These are phyloP conservation scores for Serendipita sp. DNA, from an alignment of 768 basidiomycete species.

Conservation along the genomic window DNA sequence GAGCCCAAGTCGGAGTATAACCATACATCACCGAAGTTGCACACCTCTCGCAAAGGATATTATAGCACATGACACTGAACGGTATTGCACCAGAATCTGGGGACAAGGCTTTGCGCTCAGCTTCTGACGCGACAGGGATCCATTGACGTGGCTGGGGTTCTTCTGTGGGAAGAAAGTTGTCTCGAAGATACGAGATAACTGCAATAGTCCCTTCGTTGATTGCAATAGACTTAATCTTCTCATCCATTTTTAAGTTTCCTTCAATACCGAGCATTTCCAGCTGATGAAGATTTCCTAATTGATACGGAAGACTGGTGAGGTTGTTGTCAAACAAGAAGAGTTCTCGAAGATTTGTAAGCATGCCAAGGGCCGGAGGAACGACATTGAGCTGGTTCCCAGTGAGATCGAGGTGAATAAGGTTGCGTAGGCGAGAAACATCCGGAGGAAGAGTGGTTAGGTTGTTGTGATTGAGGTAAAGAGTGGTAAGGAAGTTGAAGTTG, in stretches of 20 bases:
- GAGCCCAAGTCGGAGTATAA: conserved; percentile 93
- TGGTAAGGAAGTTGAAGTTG: conserved; percentile 33
- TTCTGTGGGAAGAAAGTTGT: conserved; percentile 69
- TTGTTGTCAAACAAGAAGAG: conserved; percentile 93
- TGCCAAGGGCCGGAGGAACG: conserved; percentile 77
- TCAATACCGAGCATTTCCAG: conserved; percentile 88
- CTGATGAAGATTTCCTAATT: conserved; percentile 82
- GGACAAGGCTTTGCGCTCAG: conserved; percentile 42
- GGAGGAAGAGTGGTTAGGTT: conserved; percentile 60
- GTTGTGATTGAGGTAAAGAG: conserved; percentile 95
- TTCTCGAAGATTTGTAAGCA: conserved; percentile 80
- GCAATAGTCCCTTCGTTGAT: conserved; percentile 92
- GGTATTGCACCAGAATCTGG: conserved; percentile 57
- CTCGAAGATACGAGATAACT: conserved; percentile 80
- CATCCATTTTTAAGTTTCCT: conserved; percentile 78
- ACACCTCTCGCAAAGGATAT: conserved; percentile 83
- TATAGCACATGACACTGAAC: conserved; percentile 75
- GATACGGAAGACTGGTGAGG: conserved; percentile 65
- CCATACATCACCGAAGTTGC: conserved; percentile 84
- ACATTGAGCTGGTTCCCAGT: conserved; percentile 70
- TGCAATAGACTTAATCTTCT: conserved; percentile 55
- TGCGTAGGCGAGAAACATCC: conserved; percentile 66
- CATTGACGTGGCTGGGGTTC: conserved; percentile 70
- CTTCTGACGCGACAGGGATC: conserved; percentile 43
- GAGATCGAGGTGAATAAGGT: conserved; percentile 79